Evolutionary conservation across 805 yeast genomes (phyloP).

Genomic region (Lipomyces orientalis): DNA sequence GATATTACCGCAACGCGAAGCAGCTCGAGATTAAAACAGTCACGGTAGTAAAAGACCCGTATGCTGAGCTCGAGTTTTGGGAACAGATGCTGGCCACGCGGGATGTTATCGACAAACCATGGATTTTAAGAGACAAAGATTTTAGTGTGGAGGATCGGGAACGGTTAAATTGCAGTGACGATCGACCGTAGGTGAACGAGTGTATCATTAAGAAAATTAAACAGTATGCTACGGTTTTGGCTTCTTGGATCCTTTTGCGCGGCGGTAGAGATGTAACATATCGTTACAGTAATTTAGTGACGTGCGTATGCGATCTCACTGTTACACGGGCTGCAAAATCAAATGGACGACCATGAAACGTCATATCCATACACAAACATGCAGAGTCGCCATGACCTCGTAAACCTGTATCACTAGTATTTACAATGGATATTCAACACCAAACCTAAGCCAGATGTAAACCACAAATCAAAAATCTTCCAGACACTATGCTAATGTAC

Average conservation of each 20-base stretch:
- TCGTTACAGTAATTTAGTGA: neutral
- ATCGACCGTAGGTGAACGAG: neutral
- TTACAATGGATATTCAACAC: neutral
- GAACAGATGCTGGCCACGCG: neutral
- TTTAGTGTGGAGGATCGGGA: neutral
- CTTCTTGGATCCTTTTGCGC: neutral
- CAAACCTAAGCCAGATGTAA: neutral
- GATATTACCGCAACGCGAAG: neutral
- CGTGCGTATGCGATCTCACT: neutral
- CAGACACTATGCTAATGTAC: neutral
- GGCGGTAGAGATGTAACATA: neutral
- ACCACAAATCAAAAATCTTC: neutral
- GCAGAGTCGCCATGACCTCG: neutral
- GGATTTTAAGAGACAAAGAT: neutral
- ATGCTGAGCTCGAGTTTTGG: conserved; percentile 9
- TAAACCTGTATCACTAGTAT: neutral
- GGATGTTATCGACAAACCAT: conserved; percentile 5
- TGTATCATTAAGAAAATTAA: neutral
- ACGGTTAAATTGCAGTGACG: neutral
- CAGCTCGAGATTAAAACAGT: neutral
- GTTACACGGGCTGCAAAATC: neutral
- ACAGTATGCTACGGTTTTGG: neutral
- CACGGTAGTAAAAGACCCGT: neutral
- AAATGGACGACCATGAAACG: neutral
- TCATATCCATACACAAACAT: neutral